Evolutionary conservation across 176 grass and related monocot species (phyloP).

Genomic region (Aegilops bicornis): DNA sequence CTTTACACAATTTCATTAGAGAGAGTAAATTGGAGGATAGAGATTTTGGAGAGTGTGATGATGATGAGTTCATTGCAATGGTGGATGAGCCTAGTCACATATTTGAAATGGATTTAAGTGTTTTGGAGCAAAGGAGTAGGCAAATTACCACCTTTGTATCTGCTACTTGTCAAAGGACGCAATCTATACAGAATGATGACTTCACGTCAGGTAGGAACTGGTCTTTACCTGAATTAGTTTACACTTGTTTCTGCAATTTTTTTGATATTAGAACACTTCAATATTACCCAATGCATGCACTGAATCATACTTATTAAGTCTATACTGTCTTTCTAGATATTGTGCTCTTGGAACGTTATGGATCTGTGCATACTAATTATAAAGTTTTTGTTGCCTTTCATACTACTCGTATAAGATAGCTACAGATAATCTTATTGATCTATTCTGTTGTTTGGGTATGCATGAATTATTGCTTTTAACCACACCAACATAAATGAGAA

Average conservation of each 20-base stretch:
- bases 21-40: not conserved
- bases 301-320: not conserved
- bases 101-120: slow-evolving; percentile 51
- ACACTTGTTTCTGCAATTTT: too few species aligned
- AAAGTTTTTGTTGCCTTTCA: not conserved
- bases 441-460: not conserved
- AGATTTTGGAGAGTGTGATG: not conserved
- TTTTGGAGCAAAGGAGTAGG: slow-evolving; percentile 64
- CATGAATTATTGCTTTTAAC: not conserved
- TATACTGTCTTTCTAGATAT: not conserved
- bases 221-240: too few species aligned
- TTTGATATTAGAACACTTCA: too few species aligned
- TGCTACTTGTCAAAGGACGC: slow-evolving; percentile 71
- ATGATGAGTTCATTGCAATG: too few species aligned
- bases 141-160: slow-evolving; percentile 49
- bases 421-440: slow-evolving; percentile 14
- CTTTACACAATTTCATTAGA: not conserved
- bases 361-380: not conserved
- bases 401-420: not conserved
- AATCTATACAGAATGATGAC: slow-evolving; percentile 31
- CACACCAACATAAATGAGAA: not conserved
- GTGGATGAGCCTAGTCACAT: too few species aligned
- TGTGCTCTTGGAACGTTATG: not conserved
- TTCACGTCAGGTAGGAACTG: too few species aligned
- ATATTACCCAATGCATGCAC: not conserved